phyloP scores from a whole-genome alignment of 441 rosid species.

The Euphorbia celastroides region DNA sequence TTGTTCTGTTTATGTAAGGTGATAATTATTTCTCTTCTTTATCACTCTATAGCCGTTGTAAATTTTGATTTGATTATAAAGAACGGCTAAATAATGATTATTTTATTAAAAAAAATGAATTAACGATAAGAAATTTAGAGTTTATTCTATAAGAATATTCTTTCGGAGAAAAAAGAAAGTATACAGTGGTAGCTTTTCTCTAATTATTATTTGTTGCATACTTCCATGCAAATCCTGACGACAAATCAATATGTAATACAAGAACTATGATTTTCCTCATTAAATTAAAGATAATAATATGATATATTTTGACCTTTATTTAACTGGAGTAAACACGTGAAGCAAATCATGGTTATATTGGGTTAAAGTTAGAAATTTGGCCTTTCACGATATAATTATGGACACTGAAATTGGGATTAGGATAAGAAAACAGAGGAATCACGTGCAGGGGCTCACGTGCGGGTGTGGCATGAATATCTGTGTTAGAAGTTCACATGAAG shows the following conservation, averaged over 20 bases:
- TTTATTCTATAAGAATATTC: too few species aligned
- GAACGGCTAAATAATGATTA: too few species aligned
- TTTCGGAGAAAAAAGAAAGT: too few species aligned
- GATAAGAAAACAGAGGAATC: neutral
- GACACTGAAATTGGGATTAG: neutral
- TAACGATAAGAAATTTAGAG: too few species aligned
- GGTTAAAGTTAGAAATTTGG: neutral
- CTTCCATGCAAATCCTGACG: neutral
- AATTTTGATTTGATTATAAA: too few species aligned
- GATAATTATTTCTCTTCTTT: too few species aligned
- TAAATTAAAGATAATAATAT: neutral
- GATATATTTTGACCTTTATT: neutral
- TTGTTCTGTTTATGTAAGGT: too few species aligned
- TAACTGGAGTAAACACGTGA: neutral
- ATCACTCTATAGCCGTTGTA: too few species aligned
- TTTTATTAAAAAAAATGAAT: too few species aligned
- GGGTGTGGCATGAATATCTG: neutral
- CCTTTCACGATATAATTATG: neutral
- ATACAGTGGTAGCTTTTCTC: too few species aligned
- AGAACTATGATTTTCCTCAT: neutral
- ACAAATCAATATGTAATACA: too few species aligned
- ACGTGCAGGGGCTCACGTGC: conserved; percentile 3
- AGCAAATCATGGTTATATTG: neutral
- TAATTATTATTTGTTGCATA: neutral
- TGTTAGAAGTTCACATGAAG: neutral